These are phyloP conservation scores for Penicillium waksmanii DNA, from an alignment of 495 filamentous ascomycete genomes.

Conservation along the genomic window DNA sequence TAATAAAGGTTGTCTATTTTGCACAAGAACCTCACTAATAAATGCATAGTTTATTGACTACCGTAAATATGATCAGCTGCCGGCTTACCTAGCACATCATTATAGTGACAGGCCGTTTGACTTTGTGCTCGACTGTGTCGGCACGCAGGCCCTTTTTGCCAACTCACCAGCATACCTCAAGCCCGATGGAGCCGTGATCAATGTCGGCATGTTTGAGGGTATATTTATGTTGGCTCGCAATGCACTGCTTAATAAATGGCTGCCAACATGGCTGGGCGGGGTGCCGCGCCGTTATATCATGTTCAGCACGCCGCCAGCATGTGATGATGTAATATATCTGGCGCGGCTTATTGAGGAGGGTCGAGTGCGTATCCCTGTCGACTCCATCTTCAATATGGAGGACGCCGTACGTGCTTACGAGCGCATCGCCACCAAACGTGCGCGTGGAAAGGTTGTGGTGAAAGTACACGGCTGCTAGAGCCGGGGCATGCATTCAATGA, in stretches of 20 bases:
- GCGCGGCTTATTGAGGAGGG: constrained; percentile 32
- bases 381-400: constrained; percentile 43
- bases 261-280: constrained; percentile 41
- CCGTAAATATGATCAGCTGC: constrained; percentile 25
- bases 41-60: constrained; percentile 41
- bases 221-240: constrained; percentile 26
- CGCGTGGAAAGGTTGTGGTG: constrained; percentile 43
- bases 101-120: constrained; percentile 38
- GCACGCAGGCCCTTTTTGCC: constrained; percentile 34
- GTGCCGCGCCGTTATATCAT: constrained; percentile 38
- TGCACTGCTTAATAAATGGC: constrained; percentile 33
- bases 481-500: neutral
- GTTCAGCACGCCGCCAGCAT: constrained; percentile 32
- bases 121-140: constrained; percentile 44
- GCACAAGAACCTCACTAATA: constrained; percentile 5
- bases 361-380: constrained; percentile 34
- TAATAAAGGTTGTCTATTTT: neutral
- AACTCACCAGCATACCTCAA: constrained; percentile 40
- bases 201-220: constrained; percentile 36
- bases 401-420: constrained; percentile 36
- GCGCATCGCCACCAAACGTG: constrained; percentile 36
- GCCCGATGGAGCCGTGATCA: constrained; percentile 38
- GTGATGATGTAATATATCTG: constrained; percentile 27
- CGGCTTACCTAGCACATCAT: constrained; percentile 25
- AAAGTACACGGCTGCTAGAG: constrained; percentile 20